These are phyloP conservation scores for Fusarium protoensiforme DNA, from an alignment of 2,329 filamentous ascomycete species.

Conservation along the genomic window DNA sequence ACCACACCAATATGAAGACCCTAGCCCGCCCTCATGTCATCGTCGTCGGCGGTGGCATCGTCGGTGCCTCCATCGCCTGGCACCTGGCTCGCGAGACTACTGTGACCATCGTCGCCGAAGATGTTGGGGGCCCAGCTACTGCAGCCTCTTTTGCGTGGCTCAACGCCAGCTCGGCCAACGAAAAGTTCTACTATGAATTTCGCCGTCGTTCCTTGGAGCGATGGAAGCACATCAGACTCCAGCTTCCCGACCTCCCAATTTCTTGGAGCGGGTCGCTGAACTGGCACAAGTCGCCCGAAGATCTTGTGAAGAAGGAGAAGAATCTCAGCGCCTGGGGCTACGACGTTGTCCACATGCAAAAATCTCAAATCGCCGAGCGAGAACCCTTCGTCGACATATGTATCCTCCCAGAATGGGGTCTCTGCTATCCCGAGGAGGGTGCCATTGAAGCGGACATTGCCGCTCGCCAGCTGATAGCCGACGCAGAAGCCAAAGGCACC, in stretches of 20 bases:
- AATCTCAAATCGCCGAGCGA: neutral
- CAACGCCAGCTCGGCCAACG: constrained; percentile 19
- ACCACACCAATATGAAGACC: neutral
- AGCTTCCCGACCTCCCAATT: constrained; percentile 16
- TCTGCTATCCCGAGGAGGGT: constrained; percentile 21
- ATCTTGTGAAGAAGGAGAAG: neutral
- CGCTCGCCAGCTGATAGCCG: constrained; percentile 19
- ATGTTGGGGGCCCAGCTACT: constrained; percentile 19
- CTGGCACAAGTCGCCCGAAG: constrained; percentile 16
- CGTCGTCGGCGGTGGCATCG: constrained; percentile 24
- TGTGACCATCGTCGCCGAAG: constrained; percentile 27
- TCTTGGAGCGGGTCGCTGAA: constrained; percentile 29
- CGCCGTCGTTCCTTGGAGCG: constrained; percentile 20
- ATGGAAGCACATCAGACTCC: constrained; percentile 16
- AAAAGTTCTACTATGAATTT: constrained; percentile 23
- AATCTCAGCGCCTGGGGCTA: constrained; percentile 20
- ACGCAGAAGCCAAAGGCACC: neutral
- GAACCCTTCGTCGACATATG: constrained; percentile 1
- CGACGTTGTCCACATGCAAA: neutral
- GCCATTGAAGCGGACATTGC: constrained; percentile 24
- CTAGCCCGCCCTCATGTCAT: constrained; percentile 15
- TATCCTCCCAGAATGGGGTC: constrained; percentile 3
- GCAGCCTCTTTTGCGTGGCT: constrained; percentile 29
- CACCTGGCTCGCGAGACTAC: constrained; percentile 13
- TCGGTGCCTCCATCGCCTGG: constrained; percentile 31